These are phyloP conservation scores for Physcomitrellopsis africana DNA, from an alignment of 225 moss, liverwort and hornwort genomes.

Conservation along the genomic window DNA sequence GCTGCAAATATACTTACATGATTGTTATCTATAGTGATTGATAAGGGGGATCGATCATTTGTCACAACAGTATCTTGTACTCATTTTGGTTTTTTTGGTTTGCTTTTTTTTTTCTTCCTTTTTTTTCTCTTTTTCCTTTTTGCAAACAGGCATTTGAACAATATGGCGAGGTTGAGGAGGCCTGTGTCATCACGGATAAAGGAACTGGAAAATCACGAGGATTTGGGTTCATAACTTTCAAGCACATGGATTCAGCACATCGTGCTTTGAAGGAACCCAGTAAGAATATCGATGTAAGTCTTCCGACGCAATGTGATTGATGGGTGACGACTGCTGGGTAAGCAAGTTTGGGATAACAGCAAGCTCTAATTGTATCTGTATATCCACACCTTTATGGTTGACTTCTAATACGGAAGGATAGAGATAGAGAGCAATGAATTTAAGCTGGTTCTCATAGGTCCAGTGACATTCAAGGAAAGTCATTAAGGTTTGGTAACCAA, in stretches of 20 bases:
- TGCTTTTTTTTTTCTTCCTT: too few relatives aligned
- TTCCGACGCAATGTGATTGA: constrained; percentile 3
- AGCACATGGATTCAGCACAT: constrained; percentile 99
- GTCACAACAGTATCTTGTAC: neutral
- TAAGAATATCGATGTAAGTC: constrained; percentile 94
- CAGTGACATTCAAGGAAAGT: constrained; percentile 11
- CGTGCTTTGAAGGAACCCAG: constrained; percentile 97
- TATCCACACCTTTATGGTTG: neutral
- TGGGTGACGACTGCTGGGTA: neutral
- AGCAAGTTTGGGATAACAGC: constrained; percentile 21
- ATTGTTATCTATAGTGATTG: constrained; percentile 1
- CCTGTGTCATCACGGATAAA: constrained; percentile 96
- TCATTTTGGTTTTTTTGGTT: neutral
- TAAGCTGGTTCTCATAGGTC: constrained; percentile 3
- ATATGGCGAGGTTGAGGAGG: constrained; percentile 97
- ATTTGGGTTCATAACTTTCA: constrained; percentile 97
- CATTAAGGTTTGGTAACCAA: too few relatives aligned
- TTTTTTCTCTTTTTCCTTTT: neutral
- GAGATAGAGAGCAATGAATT: constrained; percentile 12
- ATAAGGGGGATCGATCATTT: constrained; percentile 8
- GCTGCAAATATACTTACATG: constrained; percentile 5
- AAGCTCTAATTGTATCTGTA: constrained; percentile 15
- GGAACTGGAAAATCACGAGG: constrained; percentile 94
- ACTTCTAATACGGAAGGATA: neutral
- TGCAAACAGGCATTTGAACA: constrained; percentile 83